A percentile compares a stretch with the other conserved stretches of the same genome.
These are phyloP conservation scores for Aspergillus ustus DNA, from an alignment of 2,329 filamentous ascomycete species.

Conservation along the genomic window DNA sequence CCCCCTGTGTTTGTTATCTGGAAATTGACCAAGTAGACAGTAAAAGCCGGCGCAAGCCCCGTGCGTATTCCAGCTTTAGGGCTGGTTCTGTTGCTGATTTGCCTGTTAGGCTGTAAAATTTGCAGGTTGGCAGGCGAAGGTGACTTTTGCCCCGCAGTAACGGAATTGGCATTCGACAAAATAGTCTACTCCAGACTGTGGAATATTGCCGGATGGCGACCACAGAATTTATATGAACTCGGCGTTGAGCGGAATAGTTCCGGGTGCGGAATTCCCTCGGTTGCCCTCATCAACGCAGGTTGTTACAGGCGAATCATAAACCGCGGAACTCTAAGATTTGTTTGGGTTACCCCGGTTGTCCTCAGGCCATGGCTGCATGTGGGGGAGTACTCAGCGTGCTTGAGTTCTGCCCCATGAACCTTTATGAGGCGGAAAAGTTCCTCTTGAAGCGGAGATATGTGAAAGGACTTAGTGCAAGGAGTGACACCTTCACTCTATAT, in stretches of 20 bases:
- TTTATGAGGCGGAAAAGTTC: conserved; percentile 29
- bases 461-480: background rate
- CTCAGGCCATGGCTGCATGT: conserved; percentile 7
- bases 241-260: conserved; percentile 27
- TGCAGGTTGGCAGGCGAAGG: background rate
- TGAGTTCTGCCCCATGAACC: background rate
- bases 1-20: background rate
- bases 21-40: background rate
- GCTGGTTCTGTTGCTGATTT: background rate
- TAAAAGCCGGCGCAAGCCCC: background rate
- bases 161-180: background rate
- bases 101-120: background rate
- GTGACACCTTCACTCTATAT: conserved; percentile 9
- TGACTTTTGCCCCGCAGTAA: background rate
- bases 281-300: conserved; percentile 11
- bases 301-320: conserved; percentile 16
- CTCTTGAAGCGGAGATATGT: conserved; percentile 18
- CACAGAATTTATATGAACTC: background rate
- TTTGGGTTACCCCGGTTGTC: conserved; percentile 18
- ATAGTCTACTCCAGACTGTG: background rate
- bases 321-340: conserved; percentile 3
- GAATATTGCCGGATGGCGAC: background rate
- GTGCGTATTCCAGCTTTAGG: background rate
- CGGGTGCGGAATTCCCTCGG: conserved; percentile 31
- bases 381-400: conserved; percentile 12